phyloP scores from a whole-genome alignment of 2,329 filamentous ascomycete genomes.

The Leptographium wingfieldii region DNA sequence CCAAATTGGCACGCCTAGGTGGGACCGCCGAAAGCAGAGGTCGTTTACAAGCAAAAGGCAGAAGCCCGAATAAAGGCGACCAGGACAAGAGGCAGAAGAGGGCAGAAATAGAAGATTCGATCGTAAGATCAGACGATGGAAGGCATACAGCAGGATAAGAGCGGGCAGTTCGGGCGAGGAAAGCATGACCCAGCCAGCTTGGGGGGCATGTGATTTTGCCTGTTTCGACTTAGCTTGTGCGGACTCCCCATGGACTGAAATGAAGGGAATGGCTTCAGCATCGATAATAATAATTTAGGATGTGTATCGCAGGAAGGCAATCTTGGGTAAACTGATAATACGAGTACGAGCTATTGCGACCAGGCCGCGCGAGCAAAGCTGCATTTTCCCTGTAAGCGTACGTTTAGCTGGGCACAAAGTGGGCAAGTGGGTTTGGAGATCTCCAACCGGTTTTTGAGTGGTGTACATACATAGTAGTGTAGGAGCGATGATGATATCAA shows the following conservation, averaged over 20 bases:
- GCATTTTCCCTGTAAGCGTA: neutral
- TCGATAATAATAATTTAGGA: neutral
- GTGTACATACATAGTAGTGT: neutral
- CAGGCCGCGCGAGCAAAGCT: neutral
- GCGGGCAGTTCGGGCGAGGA: neutral
- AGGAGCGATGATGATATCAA: slow-evolving; percentile 11
- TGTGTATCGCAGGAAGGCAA: neutral
- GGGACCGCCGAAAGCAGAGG: slow-evolving; percentile 7
- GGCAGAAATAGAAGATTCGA: neutral
- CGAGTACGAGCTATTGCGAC: neutral
- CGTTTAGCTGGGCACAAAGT: neutral
- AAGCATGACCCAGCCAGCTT: slow-evolving; percentile 9
- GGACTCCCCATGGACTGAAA: neutral
- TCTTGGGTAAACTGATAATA: neutral
- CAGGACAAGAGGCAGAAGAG: neutral
- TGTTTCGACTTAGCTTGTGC: slow-evolving; percentile 7
- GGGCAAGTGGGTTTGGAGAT: neutral
- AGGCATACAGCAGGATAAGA: neutral
- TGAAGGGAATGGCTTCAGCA: neutral
- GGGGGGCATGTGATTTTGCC: slow-evolving; percentile 4
- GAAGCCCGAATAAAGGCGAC: neutral
- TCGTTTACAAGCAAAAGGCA: neutral
- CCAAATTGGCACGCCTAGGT: neutral
- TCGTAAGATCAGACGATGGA: slow-evolving; percentile 1
- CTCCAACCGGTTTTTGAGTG: neutral